Evolutionary conservation across 177 flowering plant species (phyloP), one percentile per base, ranked within the genome.

Genomic region (Vitis hybrid): DNA sequence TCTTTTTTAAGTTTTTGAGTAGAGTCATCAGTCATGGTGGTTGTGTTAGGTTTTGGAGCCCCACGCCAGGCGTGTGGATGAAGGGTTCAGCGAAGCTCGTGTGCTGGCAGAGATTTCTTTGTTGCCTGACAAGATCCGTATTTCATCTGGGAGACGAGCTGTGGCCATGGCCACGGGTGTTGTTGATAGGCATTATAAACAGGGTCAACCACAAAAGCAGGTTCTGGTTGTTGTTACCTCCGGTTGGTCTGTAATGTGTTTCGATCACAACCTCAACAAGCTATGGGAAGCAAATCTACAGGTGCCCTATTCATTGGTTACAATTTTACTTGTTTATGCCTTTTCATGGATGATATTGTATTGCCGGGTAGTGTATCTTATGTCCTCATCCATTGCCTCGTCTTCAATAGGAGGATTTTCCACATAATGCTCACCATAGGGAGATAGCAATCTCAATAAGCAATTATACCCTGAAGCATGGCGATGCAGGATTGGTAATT

Each of bases 121-220:
- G 24, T 81, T 95, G 78, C 98, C 99, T 12, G 98, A 87, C 66
- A 95, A 93, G 78, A 76, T 86, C 32, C 90, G 98, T 19, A 76
- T 95, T 72, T 79, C 88, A 12, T 84, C 98, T 18, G 99, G 98
- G 50, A 86, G 99, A 67, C 93, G 95, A 27, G 88, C 99, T 60
- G 97, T 95, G 27, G 98, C 99, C 15, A 91, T 95, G 98, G 94
- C 97, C 21, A 80, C 98, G 0, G 99, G 99, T 30, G 78, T 91
- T 74, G 78, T 95, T 78, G 97, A 95, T 72, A 78, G 87, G 14
- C 67, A 15, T 13, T 82, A 83, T 69, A 87, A 78, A 73, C 80
- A 60, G 1, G 94, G 93, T 40, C 88, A 86, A 68, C 81, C 82
- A 18, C 85, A 68, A 46, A 95, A 91, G 84, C 97, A 93, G 80